phyloP scores from a whole-genome alignment of 2,329 filamentous ascomycete species.

The Sporothrix brasiliensis region DNA sequence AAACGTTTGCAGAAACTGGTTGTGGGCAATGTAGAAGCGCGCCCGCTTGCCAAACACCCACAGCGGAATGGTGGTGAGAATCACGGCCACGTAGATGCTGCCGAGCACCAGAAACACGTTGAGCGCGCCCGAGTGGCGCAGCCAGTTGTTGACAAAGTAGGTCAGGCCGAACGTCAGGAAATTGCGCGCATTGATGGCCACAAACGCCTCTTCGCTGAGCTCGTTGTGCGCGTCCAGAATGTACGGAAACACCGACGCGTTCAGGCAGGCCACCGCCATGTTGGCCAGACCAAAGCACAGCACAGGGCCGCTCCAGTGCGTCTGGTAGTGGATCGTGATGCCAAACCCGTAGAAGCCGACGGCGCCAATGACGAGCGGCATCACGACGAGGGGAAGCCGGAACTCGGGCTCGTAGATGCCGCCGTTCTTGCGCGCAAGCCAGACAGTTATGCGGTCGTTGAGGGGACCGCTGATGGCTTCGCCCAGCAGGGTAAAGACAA shows the following conservation, averaged over 20 bases:
- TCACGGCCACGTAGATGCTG: conserved; percentile 49
- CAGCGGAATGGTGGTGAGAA: conserved; percentile 51
- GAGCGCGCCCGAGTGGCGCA: conserved; percentile 44
- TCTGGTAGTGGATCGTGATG: conserved; percentile 49
- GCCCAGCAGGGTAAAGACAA: conserved; percentile 52
- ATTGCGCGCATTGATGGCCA: conserved; percentile 55
- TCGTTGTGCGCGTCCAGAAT: conserved; percentile 53
- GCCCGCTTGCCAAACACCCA: conserved; percentile 55
- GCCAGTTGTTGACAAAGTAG: conserved; percentile 49
- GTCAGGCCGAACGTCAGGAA: conserved; percentile 53
- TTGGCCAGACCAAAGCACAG: conserved; percentile 54
- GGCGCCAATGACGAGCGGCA: conserved; percentile 47
- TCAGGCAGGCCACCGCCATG: conserved; percentile 52
- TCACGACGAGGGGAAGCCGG: conserved; percentile 49
- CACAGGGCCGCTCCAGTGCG: conserved; percentile 53
- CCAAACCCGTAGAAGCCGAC: conserved; percentile 55
- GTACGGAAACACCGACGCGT: conserved; percentile 55
- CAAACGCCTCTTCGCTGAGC: conserved; percentile 51
- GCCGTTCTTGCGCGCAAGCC: conserved; percentile 52
- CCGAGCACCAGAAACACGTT: conserved; percentile 47
- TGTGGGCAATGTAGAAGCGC: conserved; percentile 49
- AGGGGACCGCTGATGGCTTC: conserved; percentile 51
- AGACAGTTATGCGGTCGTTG: conserved; percentile 51
- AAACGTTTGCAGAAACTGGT: conserved; percentile 42
- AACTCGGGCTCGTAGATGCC: conserved; percentile 61